phyloP scores from a whole-genome alignment of 164 flowering plant genomes.

The Annona squamosa region DNA sequence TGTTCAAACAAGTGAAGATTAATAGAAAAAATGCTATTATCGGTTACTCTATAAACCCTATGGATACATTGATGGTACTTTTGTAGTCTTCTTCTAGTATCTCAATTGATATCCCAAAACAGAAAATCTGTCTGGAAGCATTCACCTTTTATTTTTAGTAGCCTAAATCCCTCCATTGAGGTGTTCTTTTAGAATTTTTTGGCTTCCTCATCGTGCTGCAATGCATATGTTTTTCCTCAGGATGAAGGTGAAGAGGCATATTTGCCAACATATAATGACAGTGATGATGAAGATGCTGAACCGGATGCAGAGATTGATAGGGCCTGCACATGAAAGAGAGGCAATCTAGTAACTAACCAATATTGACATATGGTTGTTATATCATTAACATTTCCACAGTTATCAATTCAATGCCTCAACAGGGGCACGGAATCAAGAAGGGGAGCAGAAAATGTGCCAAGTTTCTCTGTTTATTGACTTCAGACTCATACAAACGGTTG shows the following conservation, averaged over 20 bases:
- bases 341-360: not conserved
- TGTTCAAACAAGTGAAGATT: no score
- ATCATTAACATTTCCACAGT: not conserved
- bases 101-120: no score
- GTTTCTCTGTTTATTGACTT: not conserved
- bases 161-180: no score
- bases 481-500: not conserved
- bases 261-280: conserved; percentile 20
- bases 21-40: no score
- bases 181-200: no score
- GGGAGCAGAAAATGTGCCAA: not conserved
- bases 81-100: no score
- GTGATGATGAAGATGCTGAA: not conserved
- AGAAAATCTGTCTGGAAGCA: no score
- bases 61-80: no score
- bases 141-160: no score
- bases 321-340: not conserved
- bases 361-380: not conserved
- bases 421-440: no score
- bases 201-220: not conserved
- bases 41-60: no score
- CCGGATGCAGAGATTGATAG: not conserved
- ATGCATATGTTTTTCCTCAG: conserved; percentile 12
- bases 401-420: not conserved
- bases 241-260: conserved; percentile 53